Conservation (phyloP, 306 rosid species). For the Quercus berberidifolia region DNA sequence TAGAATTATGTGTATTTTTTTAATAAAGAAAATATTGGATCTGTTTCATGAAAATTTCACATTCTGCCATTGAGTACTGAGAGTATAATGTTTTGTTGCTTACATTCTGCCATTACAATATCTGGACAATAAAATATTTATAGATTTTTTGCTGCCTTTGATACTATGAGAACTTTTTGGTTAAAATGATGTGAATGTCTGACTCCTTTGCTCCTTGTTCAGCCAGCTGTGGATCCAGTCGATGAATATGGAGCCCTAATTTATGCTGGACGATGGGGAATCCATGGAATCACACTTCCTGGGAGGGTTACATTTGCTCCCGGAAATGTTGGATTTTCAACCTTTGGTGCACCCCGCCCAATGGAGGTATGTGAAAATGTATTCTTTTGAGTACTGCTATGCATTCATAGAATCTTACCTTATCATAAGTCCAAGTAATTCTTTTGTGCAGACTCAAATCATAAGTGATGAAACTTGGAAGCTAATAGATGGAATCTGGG, state of each 20-base stretch:
- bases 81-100: too few species aligned
- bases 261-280: constrained; percentile 94
- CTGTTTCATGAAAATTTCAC: too few species aligned
- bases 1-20: too few species aligned
- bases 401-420: background rate
- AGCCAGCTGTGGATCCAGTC: constrained; percentile 75
- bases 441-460: constrained; percentile 65
- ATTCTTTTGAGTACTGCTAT: constrained; percentile 7
- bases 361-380: constrained; percentile 57
- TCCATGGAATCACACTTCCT: constrained; percentile 82
- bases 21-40: too few species aligned
- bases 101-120: too few species aligned
- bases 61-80: too few species aligned
- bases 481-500: constrained; percentile 85
- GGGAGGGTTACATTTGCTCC: constrained; percentile 97
- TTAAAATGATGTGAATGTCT: constrained; percentile 17
- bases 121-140: too few species aligned
- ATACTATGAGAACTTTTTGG: background rate
- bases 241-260: constrained; percentile 93
- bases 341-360: constrained; percentile 93
- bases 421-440: constrained; percentile 15
- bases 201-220: constrained; percentile 16
- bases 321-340: constrained; percentile 79
- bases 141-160: too few species aligned
- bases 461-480: constrained; percentile 93